These are phyloP conservation scores for Sextonia rubra DNA, from an alignment of 164 flowering plant species.

Conservation along the genomic window DNA sequence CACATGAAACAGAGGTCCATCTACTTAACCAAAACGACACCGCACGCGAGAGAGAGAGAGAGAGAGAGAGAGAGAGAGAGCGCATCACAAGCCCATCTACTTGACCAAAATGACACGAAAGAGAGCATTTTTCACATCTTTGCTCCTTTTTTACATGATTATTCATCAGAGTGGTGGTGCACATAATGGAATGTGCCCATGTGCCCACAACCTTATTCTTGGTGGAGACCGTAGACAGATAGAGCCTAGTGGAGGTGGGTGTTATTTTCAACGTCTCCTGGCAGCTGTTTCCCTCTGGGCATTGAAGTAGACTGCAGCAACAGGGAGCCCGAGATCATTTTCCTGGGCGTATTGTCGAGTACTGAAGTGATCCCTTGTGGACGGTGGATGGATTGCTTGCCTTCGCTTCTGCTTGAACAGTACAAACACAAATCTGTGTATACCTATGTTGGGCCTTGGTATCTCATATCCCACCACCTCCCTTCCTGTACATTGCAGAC, in stretches of 20 bases:
- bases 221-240: no score
- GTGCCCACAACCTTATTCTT: no score
- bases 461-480: constrained; percentile 70
- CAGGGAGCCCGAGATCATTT: constrained; percentile 73
- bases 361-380: constrained; percentile 54
- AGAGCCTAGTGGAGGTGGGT: neutral
- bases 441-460: constrained; percentile 88
- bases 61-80: no score
- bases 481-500: constrained; percentile 34
- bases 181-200: no score
- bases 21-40: no score
- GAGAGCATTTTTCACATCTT: no score
- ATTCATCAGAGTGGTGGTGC: no score
- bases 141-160: no score
- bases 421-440: constrained; percentile 78
- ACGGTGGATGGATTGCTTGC: constrained; percentile 38
- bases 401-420: constrained; percentile 73
- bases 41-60: no score
- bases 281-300: constrained; percentile 90
- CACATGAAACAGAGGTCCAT: no score
- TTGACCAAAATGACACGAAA: no score
- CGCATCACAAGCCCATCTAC: no score
- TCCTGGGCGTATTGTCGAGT: constrained; percentile 62
- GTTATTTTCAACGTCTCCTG: constrained; percentile 45
- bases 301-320: constrained; percentile 85